Evolutionary conservation across 2,329 filamentous ascomycete genomes (phyloP).

Genomic region (Monilinia laxa): DNA sequence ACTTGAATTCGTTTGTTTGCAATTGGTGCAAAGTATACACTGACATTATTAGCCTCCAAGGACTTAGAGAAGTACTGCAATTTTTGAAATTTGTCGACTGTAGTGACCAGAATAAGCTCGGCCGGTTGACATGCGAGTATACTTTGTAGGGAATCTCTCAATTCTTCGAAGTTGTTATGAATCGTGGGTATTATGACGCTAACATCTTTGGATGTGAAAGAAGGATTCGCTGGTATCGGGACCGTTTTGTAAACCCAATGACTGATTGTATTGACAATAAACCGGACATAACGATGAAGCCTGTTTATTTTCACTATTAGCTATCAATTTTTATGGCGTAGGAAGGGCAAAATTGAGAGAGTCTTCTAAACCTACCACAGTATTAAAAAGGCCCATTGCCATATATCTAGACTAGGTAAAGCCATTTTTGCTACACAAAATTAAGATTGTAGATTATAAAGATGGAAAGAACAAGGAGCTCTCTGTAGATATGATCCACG

Average conservation of each 20-base stretch:
- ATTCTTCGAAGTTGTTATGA: conserved; percentile 79
- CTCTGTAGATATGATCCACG: background rate
- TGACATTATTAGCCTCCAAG: conserved; percentile 59
- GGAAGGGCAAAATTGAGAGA: conserved; percentile 4
- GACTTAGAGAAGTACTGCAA: conserved; percentile 66
- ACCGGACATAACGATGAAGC: conserved; percentile 82
- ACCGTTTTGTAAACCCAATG: conserved; percentile 87
- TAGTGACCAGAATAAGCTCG: conserved; percentile 83
- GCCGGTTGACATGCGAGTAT: conserved; percentile 68
- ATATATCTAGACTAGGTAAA: conserved; percentile 26
- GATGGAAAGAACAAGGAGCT: conserved; percentile 16
- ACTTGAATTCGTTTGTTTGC: conserved; percentile 96
- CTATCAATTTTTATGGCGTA: background rate
- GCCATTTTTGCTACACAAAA: conserved; percentile 8
- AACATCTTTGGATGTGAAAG: conserved; percentile 68
- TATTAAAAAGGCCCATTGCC: conserved; percentile 33
- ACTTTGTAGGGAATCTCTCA: conserved; percentile 77
- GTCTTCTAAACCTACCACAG: conserved; percentile 32
- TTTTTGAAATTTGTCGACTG: conserved; percentile 71
- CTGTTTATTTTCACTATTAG: conserved; percentile 46
- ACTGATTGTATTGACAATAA: conserved; percentile 80
- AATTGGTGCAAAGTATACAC: conserved; percentile 74
- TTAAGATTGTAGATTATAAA: conserved; percentile 9
- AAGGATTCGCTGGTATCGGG: conserved; percentile 77
- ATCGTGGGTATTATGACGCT: conserved; percentile 94